Base-by-base conservation (phyloP, 768 basidiomycete species). In the Psilocybe sp. region DNA sequence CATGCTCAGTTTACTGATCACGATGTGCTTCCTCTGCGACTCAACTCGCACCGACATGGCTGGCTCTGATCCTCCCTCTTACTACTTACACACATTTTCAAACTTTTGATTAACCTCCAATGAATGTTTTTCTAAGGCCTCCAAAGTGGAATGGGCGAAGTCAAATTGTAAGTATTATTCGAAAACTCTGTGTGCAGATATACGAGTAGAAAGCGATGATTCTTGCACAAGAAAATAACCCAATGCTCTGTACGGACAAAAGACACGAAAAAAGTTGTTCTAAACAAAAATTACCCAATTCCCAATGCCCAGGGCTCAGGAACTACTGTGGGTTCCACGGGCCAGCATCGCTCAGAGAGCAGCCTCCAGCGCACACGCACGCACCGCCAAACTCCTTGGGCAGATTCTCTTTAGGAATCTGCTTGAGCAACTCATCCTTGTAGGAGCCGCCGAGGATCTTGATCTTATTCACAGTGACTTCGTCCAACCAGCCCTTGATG, bases 391-490 rank as follows among this genome's bases (percentile, higher is more conserved):
- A 82, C 60, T 90, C 88, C 59, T 72, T 78, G 3, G 95, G 96
- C 47, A 99, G 66, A 66, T 89, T 92, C 69, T 93, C 87, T 14
- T 69, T 73, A 7, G 84, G 82, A 62, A 98, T 93, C 76, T 98
- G 92, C 53, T 80, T 71, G 55, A 92, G 66, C 40, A 98, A 68
- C 68, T 79, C 81, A 7, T 82, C 80, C 75, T 84, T 84, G 72
- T 92, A 92, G n/a, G 60, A 60, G 32, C 73, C 66, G n/a, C 90
- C 84, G 46, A 97, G 64, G 64, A 99, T 95, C 56, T 87, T 82
- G 64, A 99, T 95, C 82, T 99, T 98, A 54, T 79, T 78, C 44
- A 96, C 93, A 23, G 96, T 99, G 20, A 95, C 97, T 59, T 86
- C 85, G 69, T 98, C 96, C 59, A 99, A 74, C 92, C 92, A 98